phyloP scores from a whole-genome alignment of 176 grass and related monocot species.

The Oryza longistaminata region DNA sequence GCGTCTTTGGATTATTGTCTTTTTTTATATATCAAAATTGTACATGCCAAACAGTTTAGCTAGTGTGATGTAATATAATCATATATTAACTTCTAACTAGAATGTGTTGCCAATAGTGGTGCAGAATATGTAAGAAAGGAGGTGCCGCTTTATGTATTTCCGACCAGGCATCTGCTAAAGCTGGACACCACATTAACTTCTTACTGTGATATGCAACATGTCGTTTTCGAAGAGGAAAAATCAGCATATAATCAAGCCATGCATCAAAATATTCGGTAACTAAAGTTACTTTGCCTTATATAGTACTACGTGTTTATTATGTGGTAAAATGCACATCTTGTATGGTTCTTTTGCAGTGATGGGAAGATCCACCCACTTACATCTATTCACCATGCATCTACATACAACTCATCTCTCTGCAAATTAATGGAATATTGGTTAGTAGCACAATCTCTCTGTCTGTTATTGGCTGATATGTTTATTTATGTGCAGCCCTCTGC shows the following conservation, averaged over 20 bases:
- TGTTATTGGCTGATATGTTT: slow-evolving; percentile 19
- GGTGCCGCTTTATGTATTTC: slow-evolving; percentile 68
- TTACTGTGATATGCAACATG: slow-evolving; percentile 81
- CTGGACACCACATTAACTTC: slow-evolving; percentile 68
- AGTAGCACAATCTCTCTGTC: slow-evolving; percentile 31
- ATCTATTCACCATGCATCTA: slow-evolving; percentile 91
- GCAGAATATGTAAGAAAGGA: slow-evolving; percentile 91
- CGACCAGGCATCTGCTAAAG: slow-evolving; percentile 71
- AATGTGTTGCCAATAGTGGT: slow-evolving; percentile 56
- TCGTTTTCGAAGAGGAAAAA: slow-evolving; percentile 92
- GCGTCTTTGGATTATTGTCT: background rate
- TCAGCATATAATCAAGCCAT: slow-evolving; percentile 99
- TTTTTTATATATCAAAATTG: background rate
- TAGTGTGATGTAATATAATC: background rate
- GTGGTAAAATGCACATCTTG: background rate
- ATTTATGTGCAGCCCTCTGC: slow-evolving; percentile 2
- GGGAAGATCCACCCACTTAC: slow-evolving; percentile 88
- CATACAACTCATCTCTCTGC: slow-evolving; percentile 90
- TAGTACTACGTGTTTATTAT: background rate
- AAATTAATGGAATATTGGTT: slow-evolving; percentile 95
- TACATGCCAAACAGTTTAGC: background rate
- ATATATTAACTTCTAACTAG: slow-evolving; percentile 40
- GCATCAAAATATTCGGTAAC: slow-evolving; percentile 72
- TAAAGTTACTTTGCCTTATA: slow-evolving; percentile 14
- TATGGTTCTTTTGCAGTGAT: slow-evolving; percentile 52